A percentile compares a stretch with the other conserved stretches of the same genome.
These are phyloP conservation scores for Epichloe hybrida DNA, from an alignment of 2,329 filamentous ascomycete genomes.

Conservation along the genomic window DNA sequence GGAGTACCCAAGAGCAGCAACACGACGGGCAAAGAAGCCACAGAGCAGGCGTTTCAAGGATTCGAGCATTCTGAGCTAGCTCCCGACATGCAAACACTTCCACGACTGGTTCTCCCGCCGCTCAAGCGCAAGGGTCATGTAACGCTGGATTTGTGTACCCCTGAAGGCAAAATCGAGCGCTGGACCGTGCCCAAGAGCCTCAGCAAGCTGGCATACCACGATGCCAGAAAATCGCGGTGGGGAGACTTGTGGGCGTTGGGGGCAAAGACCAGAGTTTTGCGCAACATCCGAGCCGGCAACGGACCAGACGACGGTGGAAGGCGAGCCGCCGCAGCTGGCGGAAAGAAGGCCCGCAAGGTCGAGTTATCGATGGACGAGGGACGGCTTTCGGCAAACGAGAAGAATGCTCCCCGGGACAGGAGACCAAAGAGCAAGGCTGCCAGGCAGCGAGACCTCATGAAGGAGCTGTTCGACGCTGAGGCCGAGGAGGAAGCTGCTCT, in stretches of 20 bases:
- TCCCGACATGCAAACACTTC: slow-evolving; percentile 54
- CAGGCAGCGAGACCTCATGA: slow-evolving; percentile 24
- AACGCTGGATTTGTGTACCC: slow-evolving; percentile 81
- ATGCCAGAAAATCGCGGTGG: slow-evolving; percentile 82
- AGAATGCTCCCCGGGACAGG: slow-evolving; percentile 21
- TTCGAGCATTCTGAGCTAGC: slow-evolving; percentile 40
- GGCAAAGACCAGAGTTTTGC: slow-evolving; percentile 64
- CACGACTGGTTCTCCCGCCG: slow-evolving; percentile 64
- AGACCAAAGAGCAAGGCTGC: slow-evolving; percentile 28
- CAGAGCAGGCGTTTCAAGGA: slow-evolving; percentile 56
- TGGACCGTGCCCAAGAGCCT: slow-evolving; percentile 84
- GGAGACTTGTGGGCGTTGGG: slow-evolving; percentile 93
- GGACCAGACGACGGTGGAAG: slow-evolving; percentile 33
- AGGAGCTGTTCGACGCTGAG: slow-evolving; percentile 25
- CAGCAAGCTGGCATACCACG: slow-evolving; percentile 71
- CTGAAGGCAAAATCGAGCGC: slow-evolving; percentile 70
- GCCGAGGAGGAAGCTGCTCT: slow-evolving; percentile 17
- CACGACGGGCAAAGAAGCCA: slow-evolving; percentile 39
- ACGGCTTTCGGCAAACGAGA: slow-evolving; percentile 27
- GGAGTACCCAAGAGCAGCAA: slow-evolving; percentile 35
- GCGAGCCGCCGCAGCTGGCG: slow-evolving; percentile 21
- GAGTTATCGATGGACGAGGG: slow-evolving; percentile 18
- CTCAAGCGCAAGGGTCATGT: slow-evolving; percentile 84
- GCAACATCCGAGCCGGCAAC: slow-evolving; percentile 47
- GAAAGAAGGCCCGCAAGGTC: slow-evolving; percentile 27